phyloP scores from a whole-genome alignment of 306 rosid species.

The Carpinus viminea region DNA sequence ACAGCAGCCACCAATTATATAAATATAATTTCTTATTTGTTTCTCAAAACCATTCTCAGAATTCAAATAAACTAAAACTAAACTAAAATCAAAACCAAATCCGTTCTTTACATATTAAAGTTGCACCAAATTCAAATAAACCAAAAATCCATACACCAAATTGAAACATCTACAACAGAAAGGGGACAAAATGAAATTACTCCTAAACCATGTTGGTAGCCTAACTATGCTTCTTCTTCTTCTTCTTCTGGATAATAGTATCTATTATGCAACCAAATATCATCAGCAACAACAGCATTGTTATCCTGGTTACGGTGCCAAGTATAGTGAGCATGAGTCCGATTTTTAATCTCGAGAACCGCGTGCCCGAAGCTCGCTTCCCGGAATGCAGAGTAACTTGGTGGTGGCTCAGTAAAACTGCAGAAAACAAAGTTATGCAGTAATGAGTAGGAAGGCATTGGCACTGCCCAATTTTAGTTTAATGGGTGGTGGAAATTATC shows the following conservation, averaged over 20 bases:
- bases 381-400: constrained; percentile 26
- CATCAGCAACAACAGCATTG: constrained; percentile 12
- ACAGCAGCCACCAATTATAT: not conserved
- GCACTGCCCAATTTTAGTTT: not conserved
- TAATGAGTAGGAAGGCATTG: not conserved
- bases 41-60: not conserved
- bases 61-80: not conserved
- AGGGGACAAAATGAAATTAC: not conserved
- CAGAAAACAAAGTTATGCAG: not conserved
- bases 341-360: constrained; percentile 25
- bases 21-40: no score
- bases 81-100: not conserved
- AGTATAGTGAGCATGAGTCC: constrained; percentile 31
- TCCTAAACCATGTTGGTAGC: no score
- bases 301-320: constrained; percentile 33
- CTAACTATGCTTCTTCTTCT: constrained; percentile 12
- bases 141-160: no score
- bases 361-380: constrained; percentile 36
- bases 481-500: not conserved
- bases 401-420: constrained; percentile 26
- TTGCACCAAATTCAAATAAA: no score
- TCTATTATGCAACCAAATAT: constrained; percentile 26
- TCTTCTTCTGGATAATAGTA: constrained; percentile 17
- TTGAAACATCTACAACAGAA: no score
- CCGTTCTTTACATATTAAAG: no score